Percentiles rank a stretch among this genome's conserved stretches.
Evolutionary conservation across 306 rosid species (phyloP).

Genomic region (Vigna hirtella): DNA sequence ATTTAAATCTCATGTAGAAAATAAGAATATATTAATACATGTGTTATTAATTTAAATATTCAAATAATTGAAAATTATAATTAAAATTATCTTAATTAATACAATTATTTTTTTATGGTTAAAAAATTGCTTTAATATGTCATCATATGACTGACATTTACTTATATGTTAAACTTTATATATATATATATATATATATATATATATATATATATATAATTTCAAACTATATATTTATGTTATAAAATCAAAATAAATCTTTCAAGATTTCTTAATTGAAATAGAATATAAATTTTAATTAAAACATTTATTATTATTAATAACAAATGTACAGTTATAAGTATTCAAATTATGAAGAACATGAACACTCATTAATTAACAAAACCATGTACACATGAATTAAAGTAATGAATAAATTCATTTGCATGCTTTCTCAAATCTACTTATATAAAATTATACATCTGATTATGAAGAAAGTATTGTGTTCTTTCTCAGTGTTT

Average conservation of each 20-base stretch:
- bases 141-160: too few relatives aligned
- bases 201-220: too few relatives aligned
- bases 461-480: not conserved
- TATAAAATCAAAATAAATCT: not conserved
- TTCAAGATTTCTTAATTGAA: not conserved
- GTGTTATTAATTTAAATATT: too few relatives aligned
- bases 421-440: not conserved
- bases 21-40: too few relatives aligned
- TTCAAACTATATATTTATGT: not conserved
- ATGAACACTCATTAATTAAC: not conserved
- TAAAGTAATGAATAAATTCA: not conserved
- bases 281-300: not conserved
- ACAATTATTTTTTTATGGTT: too few relatives aligned
- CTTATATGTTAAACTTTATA: too few relatives aligned
- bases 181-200: too few relatives aligned
- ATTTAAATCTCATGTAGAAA: too few relatives aligned
- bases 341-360: not conserved
- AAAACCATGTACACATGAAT: not conserved
- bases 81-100: too few relatives aligned
- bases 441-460: not conserved
- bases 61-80: too few relatives aligned
- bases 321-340: not conserved
- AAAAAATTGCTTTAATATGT: too few relatives aligned
- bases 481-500: not conserved
- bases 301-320: not conserved